Percentiles rank a stretch among this genome's conserved stretches.
phyloP scores from a whole-genome alignment of 1,284 basidiomycete species.

The Heterobasidion occidentale region DNA sequence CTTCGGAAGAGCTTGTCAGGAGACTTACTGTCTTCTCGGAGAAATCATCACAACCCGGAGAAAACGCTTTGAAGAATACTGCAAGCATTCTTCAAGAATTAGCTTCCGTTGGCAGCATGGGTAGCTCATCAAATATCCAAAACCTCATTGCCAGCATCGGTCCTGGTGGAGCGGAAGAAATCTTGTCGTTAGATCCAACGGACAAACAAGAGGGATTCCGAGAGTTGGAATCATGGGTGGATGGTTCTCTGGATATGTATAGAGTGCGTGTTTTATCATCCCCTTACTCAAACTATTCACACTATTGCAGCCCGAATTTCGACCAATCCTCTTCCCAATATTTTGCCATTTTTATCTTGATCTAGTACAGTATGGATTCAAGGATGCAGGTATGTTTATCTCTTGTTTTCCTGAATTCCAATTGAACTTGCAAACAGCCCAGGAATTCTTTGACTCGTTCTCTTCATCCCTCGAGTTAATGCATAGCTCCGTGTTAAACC shows the following conservation, averaged over 20 bases:
- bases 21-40: conserved; percentile 57
- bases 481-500: conserved; percentile 71
- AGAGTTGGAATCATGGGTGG: conserved; percentile 91
- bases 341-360: conserved; percentile 98
- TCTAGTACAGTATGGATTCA: conserved; percentile 85
- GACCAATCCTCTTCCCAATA: conserved; percentile 90
- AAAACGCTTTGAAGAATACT: conserved; percentile 62
- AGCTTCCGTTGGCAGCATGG: conserved; percentile 55
- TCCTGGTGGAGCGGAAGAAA: conserved; percentile 73
- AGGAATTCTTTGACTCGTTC: conserved; percentile 71
- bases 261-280: conserved; percentile 37
- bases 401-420: neutral
- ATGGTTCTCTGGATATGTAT: conserved; percentile 84
- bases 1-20: conserved; percentile 60
- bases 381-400: conserved; percentile 68
- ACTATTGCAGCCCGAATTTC: conserved; percentile 73
- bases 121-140: conserved; percentile 62
- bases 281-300: conserved; percentile 7
- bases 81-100: conserved; percentile 59
- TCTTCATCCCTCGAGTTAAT: conserved; percentile 61
- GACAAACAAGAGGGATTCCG: conserved; percentile 86
- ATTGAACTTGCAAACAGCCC: conserved; percentile 35
- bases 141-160: conserved; percentile 70
- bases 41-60: conserved; percentile 53
- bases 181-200: conserved; percentile 77